Evolutionary conservation across 1,139 yeast genomes (phyloP).

Genomic region (Kluyveromyces sp.): DNA sequence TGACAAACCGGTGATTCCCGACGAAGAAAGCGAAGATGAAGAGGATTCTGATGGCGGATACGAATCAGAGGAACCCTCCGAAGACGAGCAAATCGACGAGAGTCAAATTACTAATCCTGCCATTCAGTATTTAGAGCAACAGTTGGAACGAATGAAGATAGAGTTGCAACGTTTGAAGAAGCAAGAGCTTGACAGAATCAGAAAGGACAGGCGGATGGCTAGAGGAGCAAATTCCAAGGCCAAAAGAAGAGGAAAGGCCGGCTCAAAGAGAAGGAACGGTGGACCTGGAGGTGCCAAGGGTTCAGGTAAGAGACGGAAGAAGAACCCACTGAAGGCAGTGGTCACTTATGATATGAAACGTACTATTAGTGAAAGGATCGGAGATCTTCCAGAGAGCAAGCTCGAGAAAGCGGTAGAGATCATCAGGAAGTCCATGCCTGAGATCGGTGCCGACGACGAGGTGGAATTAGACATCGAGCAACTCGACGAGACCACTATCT

Average conservation of each 20-base stretch:
- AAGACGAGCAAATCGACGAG: slow-evolving; percentile 67
- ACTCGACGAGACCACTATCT: slow-evolving; percentile 75
- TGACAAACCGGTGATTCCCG: slow-evolving; percentile 60
- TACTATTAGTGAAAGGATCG: slow-evolving; percentile 82
- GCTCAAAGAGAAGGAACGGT: slow-evolving; percentile 9
- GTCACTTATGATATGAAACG: slow-evolving; percentile 95
- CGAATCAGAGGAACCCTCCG: slow-evolving; percentile 43
- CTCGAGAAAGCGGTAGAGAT: slow-evolving; percentile 78
- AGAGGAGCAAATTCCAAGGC: slow-evolving; percentile 17
- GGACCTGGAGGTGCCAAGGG: slow-evolving; percentile 12
- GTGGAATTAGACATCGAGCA: slow-evolving; percentile 95
- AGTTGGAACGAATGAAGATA: slow-evolving; percentile 74
- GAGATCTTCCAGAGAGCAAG: slow-evolving; percentile 67
- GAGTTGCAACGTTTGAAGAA: slow-evolving; percentile 78
- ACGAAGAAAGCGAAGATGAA: slow-evolving; percentile 26
- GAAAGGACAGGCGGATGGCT: slow-evolving; percentile 36
- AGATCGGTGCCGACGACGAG: slow-evolving; percentile 63
- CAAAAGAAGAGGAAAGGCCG: slow-evolving; percentile 13
- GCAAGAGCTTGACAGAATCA: slow-evolving; percentile 57
- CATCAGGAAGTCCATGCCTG: slow-evolving; percentile 82
- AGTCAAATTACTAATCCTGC: slow-evolving; percentile 76
- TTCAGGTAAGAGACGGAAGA: slow-evolving; percentile 13
- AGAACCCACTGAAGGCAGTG: slow-evolving; percentile 35
- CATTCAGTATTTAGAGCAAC: slow-evolving; percentile 80
- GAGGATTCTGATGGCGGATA: slow-evolving; percentile 37